These are phyloP conservation scores for Thalassiosira livingstoniorum DNA, from an alignment of 352 stramenopile species.

Conservation along the genomic window DNA sequence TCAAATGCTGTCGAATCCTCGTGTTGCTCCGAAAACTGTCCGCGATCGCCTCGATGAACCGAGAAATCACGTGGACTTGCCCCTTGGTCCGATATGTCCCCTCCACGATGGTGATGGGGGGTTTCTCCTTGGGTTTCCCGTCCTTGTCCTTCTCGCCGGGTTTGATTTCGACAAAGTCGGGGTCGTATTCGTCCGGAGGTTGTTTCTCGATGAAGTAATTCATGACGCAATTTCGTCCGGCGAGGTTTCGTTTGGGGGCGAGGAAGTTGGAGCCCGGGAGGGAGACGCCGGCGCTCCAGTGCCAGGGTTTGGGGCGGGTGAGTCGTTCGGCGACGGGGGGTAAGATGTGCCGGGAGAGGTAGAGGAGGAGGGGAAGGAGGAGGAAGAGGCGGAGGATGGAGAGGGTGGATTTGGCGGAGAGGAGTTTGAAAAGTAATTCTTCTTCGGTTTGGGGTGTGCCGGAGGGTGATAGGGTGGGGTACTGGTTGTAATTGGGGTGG, in stretches of 20 bases:
- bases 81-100: slow-evolving; percentile 66
- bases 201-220: slow-evolving; percentile 74
- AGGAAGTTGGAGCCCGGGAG: slow-evolving; percentile 13
- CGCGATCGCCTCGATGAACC: slow-evolving; percentile 65
- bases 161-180: slow-evolving; percentile 60
- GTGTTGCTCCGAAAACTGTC: slow-evolving; percentile 60
- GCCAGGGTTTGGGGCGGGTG: slow-evolving; percentile 38
- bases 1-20: slow-evolving; percentile 58
- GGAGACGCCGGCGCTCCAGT: slow-evolving; percentile 36
- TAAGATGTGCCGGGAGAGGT: slow-evolving; percentile 17
- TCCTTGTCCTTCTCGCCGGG: slow-evolving; percentile 46
- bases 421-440: slow-evolving; percentile 37
- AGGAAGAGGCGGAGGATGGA: slow-evolving; percentile 49
- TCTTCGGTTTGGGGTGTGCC: slow-evolving; percentile 22
- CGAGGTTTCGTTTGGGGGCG: slow-evolving; percentile 34
- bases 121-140: slow-evolving; percentile 16
- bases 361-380: slow-evolving; percentile 35
- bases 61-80: slow-evolving; percentile 62
- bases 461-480: background rate
- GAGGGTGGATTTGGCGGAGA: slow-evolving; percentile 51
- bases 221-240: slow-evolving; percentile 63
- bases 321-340: slow-evolving; percentile 37
- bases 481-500: background rate
- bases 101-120: slow-evolving; percentile 39
- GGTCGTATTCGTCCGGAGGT: slow-evolving; percentile 63